Conservation (phyloP, 345 rosid genomes). For the Trapa incisa region DNA sequence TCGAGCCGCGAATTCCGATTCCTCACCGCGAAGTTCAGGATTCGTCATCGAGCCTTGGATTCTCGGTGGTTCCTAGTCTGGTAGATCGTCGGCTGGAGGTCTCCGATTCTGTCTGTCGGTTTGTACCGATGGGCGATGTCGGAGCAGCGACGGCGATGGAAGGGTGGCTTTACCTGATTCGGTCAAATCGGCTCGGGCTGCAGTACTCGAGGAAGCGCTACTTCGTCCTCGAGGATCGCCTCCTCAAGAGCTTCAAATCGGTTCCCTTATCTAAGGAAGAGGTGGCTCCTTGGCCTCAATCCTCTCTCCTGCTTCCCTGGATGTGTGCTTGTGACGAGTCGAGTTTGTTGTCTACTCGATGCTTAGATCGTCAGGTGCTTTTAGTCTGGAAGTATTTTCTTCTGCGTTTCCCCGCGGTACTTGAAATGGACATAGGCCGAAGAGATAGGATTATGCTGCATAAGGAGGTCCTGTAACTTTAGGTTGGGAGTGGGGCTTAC, state of each 20-base stretch:
- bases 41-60: neutral
- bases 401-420: neutral
- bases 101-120: neutral
- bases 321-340: neutral
- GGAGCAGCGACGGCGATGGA: conserved; percentile 42
- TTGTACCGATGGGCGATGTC: neutral
- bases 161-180: conserved; percentile 74
- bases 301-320: neutral
- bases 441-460: neutral
- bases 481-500: neutral
- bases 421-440: neutral
- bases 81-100: neutral
- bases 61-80: neutral
- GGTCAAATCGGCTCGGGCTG: conserved; percentile 71
- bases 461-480: neutral
- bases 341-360: neutral
- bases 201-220: conserved; percentile 77
- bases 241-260: conserved; percentile 68
- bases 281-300: conserved; percentile 20
- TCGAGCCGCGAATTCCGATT: neutral
- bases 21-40: neutral
- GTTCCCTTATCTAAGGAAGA: conserved; percentile 37
- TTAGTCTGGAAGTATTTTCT: neutral
- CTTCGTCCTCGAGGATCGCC: conserved; percentile 56
- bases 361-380: neutral